A percentile compares a stretch with the other conserved stretches of the same genome.
phyloP scores from a whole-genome alignment of 306 rosid genomes.

The Quercus aquifolioides region DNA sequence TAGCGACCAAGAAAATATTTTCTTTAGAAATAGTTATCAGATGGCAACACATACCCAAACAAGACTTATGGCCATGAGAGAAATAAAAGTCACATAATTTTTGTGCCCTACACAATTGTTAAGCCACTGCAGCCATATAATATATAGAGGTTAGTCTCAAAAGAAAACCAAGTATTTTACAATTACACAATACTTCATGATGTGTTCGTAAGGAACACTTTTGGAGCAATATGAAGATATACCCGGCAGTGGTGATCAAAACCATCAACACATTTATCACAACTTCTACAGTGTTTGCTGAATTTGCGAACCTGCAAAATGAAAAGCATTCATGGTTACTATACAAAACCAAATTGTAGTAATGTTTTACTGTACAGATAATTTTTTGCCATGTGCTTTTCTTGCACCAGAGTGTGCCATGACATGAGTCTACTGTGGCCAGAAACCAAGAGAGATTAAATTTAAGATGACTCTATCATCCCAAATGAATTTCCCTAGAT shows the following conservation, averaged over 20 bases:
- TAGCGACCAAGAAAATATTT: slow-evolving; percentile 17
- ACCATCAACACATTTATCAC: slow-evolving; percentile 97
- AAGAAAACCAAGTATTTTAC: slow-evolving; percentile 7
- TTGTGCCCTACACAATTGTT: slow-evolving; percentile 95
- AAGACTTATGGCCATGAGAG: slow-evolving; percentile 93
- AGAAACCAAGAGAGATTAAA: neutral
- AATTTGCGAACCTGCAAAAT: slow-evolving; percentile 83
- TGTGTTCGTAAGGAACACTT: slow-evolving; percentile 7
- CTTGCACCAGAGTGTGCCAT: neutral
- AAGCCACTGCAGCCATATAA: slow-evolving; percentile 85
- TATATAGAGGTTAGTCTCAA: slow-evolving; percentile 28
- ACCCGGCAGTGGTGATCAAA: slow-evolving; percentile 99
- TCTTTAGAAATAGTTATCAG: neutral
- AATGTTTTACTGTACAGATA: neutral
- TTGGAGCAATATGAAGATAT: slow-evolving; percentile 28
- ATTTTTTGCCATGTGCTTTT: neutral
- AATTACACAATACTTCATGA: slow-evolving; percentile 18
- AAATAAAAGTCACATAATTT: slow-evolving; percentile 78
- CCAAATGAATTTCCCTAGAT: neutral
- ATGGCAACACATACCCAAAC: slow-evolving; percentile 68
- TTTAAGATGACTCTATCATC: neutral
- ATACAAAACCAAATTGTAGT: neutral
- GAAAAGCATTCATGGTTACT: slow-evolving; percentile 3
- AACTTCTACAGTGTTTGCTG: slow-evolving; percentile 98
- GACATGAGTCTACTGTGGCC: neutral